Conservation (phyloP, 441 rosid genomes). For the Lepidium campestre region DNA sequence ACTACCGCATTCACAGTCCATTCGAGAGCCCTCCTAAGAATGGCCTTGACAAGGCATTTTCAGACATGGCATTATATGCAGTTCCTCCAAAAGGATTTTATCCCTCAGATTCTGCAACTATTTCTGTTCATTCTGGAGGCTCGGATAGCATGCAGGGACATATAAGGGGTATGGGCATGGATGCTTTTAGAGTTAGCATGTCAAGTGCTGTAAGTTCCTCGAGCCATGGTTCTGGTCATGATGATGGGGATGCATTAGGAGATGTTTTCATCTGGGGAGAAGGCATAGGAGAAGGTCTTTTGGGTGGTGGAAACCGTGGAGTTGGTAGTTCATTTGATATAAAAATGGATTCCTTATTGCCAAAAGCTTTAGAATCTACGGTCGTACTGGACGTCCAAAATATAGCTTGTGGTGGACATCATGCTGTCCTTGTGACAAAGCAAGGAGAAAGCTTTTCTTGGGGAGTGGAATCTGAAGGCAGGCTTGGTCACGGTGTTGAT, state of each 20-base stretch:
- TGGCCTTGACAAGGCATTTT: conserved; percentile 72
- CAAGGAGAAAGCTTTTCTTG: conserved; percentile 90
- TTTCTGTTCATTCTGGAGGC: conserved; percentile 87
- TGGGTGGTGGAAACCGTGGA: conserved; percentile 85
- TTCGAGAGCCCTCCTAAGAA: conserved; percentile 87
- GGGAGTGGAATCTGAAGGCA: conserved; percentile 97
- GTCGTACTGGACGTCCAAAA: conserved; percentile 89
- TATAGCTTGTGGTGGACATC: conserved; percentile 87
- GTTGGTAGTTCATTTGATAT: conserved; percentile 47
- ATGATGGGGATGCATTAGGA: conserved; percentile 94
- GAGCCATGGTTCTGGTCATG: conserved; percentile 99
- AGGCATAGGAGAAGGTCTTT: conserved; percentile 75
- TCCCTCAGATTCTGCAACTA: conserved; percentile 73
- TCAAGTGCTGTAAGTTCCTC: conserved; percentile 98
- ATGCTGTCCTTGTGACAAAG: conserved; percentile 90
- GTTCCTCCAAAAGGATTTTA: conserved; percentile 80
- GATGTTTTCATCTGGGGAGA: conserved; percentile 99
- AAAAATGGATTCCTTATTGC: conserved; percentile 77
- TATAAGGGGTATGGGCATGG: conserved; percentile 57
- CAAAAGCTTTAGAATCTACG: conserved; percentile 91
- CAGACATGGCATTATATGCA: conserved; percentile 64
- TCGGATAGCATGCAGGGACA: conserved; percentile 82
- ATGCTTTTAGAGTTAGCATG: conserved; percentile 88
- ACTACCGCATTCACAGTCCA: conserved; percentile 72
- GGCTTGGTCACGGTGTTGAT: conserved; percentile 98